A percentile compares a stretch with the other conserved stretches of the same genome.
Evolutionary conservation across 345 rosid species (phyloP).

Genomic region (Nasturtium officinale): DNA sequence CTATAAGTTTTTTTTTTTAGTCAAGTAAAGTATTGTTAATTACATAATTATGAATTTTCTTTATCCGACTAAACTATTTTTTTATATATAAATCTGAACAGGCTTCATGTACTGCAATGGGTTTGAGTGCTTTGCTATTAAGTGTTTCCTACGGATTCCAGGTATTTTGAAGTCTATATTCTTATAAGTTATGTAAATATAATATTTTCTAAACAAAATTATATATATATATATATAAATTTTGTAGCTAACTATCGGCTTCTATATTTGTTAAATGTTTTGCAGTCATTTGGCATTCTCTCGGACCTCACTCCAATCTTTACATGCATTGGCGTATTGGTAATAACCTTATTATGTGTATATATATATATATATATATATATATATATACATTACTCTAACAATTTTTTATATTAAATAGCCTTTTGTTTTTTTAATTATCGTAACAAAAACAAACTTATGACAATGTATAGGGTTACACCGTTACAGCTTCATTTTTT

Average conservation of each 20-base stretch:
- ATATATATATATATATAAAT: slow-evolving; percentile 4
- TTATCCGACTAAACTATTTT: background rate
- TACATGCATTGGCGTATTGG: slow-evolving; percentile 42
- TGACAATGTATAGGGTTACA: background rate
- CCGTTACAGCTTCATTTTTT: background rate
- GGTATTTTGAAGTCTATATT: slow-evolving; percentile 37
- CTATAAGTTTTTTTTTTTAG: background rate
- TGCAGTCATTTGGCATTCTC: slow-evolving; percentile 42
- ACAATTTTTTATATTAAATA: no score
- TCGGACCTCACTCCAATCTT: slow-evolving; percentile 36
- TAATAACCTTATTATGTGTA: slow-evolving; percentile 29
- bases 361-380: no score
- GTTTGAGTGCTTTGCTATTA: slow-evolving; percentile 44
- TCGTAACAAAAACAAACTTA: background rate
- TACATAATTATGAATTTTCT: background rate
- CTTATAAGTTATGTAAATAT: background rate
- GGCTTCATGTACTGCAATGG: slow-evolving; percentile 50
- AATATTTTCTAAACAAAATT: background rate
- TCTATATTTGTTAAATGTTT: slow-evolving; percentile 4
- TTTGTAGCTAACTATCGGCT: slow-evolving; percentile 8
- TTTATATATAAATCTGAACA: slow-evolving; percentile 8
- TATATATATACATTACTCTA: no score
- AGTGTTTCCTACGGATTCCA: slow-evolving; percentile 52
- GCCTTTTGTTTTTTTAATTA: background rate
- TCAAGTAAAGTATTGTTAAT: background rate